Conservation (phyloP, 2,329 filamentous ascomycete genomes). For the Fusarium cicatricum region DNA sequence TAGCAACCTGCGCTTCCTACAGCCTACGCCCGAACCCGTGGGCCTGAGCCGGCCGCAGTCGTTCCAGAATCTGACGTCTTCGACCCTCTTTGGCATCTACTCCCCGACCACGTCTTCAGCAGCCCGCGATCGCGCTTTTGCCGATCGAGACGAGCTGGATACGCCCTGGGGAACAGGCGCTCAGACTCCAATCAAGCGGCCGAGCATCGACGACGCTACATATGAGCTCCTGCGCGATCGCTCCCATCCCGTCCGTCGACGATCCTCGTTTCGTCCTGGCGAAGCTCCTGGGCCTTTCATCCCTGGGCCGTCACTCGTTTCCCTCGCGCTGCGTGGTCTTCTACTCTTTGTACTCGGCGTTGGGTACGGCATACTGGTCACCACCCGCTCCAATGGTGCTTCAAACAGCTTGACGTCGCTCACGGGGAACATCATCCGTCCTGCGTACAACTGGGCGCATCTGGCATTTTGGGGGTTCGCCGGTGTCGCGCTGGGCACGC, state of each 20-base stretch:
- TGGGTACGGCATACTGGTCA: constrained; percentile 82
- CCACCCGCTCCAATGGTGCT: constrained; percentile 75
- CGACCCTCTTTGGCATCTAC: constrained; percentile 93
- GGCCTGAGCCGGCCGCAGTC: constrained; percentile 76
- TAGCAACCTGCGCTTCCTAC: constrained; percentile 47
- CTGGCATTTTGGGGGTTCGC: constrained; percentile 82
- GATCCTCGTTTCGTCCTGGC: constrained; percentile 46
- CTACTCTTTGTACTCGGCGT: constrained; percentile 82
- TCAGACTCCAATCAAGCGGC: constrained; percentile 67
- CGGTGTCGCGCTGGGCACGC: constrained; percentile 78
- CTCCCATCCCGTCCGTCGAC: constrained; percentile 46
- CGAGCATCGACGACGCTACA: constrained; percentile 54
- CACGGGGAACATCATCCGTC: constrained; percentile 55
- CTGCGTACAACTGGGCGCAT: constrained; percentile 68
- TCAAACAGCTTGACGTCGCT: constrained; percentile 67
- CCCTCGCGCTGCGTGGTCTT: constrained; percentile 63
- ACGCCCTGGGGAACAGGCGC: constrained; percentile 84
- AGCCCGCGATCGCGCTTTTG: constrained; percentile 54
- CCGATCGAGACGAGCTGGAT: constrained; percentile 60
- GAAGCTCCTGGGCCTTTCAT: constrained; percentile 39
- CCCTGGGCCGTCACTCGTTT: constrained; percentile 49
- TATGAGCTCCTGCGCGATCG: constrained; percentile 55
- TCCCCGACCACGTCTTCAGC: constrained; percentile 69
- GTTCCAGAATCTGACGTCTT: constrained; percentile 84
- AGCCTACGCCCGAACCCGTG: constrained; percentile 49